phyloP scores from a whole-genome alignment of 2,329 filamentous ascomycete genomes.

The Colletotrichum sansevieriae region DNA sequence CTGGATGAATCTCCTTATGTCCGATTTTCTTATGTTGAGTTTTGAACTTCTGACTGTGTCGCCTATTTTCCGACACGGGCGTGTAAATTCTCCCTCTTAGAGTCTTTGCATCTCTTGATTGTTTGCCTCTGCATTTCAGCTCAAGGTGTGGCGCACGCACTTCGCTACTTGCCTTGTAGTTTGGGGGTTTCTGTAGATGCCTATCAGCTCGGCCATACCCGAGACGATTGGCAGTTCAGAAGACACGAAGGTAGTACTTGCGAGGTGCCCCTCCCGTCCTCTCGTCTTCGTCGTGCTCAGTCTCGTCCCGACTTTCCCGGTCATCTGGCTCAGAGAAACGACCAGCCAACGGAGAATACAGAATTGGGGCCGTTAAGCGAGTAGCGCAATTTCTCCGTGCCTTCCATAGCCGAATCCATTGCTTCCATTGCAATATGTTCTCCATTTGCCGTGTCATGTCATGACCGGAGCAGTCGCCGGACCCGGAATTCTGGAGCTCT shows the following conservation, averaged over 20 bases:
- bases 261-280: background rate
- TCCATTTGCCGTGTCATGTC: background rate
- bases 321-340: too few relatives aligned
- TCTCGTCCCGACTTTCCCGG: too few relatives aligned
- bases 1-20: too few relatives aligned
- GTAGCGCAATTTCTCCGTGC: conserved; percentile 22
- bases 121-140: too few relatives aligned
- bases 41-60: background rate
- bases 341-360: too few relatives aligned
- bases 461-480: too few relatives aligned
- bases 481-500: background rate
- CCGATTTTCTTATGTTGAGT: too few relatives aligned
- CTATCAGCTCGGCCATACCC: background rate
- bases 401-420: conserved; percentile 23
- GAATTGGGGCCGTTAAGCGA: background rate
- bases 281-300: background rate
- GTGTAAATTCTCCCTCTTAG: background rate
- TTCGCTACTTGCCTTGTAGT: too few relatives aligned
- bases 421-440: conserved; percentile 14
- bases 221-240: too few relatives aligned
- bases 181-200: too few relatives aligned
- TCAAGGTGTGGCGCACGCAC: too few relatives aligned
- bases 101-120: too few relatives aligned
- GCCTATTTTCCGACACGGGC: background rate
- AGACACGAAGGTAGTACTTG: background rate